Evolutionary conservation across 805 yeast genomes (phyloP), one percentile per base, ranked within the genome.

Genomic region (Yamadazyma laniorum): DNA sequence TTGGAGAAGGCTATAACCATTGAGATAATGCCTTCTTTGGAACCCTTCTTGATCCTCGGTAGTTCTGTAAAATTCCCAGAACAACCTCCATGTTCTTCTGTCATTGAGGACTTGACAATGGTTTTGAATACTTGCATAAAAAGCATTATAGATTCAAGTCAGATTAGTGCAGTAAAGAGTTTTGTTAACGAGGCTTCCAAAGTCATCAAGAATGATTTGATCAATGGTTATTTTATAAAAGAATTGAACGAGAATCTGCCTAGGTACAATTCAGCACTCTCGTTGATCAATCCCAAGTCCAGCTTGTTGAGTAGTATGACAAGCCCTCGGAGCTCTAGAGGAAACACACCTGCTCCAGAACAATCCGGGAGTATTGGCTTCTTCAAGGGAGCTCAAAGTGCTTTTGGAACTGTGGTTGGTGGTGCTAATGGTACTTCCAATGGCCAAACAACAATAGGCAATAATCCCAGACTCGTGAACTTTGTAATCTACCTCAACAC

Each of bases 51-150:
- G 50, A 25, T 19, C 6, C 25, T 39, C 4, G 33, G 32, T 11
- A 26, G 38, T 3, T 22, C 44, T 29, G 28, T 56, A 2, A 31
- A 47, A 32, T 54, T 67, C 23, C 78, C 81, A 2, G 80, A 76
- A 28, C 80, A 74, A 21, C 68, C 81, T 4, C 91, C 90, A 2
- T 77, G 84, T 4, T 79, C 95, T 0, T 87, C 97, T 0, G 80
- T 87, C 16, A 79, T 90, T 17, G 99, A 93, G 51, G 99, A 93
- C 56, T 65, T 86, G 23, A 75, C 87, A 18, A 69, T 88, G 49
- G 78, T 89, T 6, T 63, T 90, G 31, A 84, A 86, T 51, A 77
- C 80, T 25, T 72, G 85, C 13, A 57, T 89, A 25, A 64, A 79
- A 17, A 83, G 82, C 42, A 70, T 80, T 1, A 66, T 89, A 9